phyloP scores from a whole-genome alignment of 2,329 filamentous ascomycete genomes.

The Fusarium multiceps region DNA sequence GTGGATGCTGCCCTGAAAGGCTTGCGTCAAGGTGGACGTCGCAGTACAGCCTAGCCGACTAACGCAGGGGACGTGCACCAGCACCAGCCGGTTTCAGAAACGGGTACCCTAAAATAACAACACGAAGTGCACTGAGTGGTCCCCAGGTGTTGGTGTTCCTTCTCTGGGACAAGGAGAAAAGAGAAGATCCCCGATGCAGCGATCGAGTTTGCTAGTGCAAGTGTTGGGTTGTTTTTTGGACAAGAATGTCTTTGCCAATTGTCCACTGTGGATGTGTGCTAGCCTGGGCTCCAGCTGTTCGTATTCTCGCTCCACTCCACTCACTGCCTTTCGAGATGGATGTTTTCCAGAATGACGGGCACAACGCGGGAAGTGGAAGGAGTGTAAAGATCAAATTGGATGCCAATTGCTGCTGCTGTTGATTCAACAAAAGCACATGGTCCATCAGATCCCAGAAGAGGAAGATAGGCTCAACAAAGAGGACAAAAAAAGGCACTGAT shows the following conservation, averaged over 20 bases:
- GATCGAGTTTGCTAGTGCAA: slow-evolving; percentile 44
- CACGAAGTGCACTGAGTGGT: slow-evolving; percentile 23
- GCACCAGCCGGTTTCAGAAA: slow-evolving; percentile 34
- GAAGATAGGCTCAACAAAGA: slow-evolving; percentile 6
- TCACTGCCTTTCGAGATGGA: background rate
- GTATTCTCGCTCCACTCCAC: slow-evolving; percentile 7
- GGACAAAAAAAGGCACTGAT: slow-evolving; percentile 19
- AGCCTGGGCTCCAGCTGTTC: background rate
- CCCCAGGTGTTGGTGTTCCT: slow-evolving; percentile 1
- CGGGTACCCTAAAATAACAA: slow-evolving; percentile 41
- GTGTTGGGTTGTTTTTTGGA: slow-evolving; percentile 23
- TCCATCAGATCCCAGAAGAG: slow-evolving; percentile 1
- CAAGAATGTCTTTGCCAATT: slow-evolving; percentile 10
- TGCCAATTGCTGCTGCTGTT: background rate
- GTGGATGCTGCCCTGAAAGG: slow-evolving; percentile 13
- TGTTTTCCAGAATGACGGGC: slow-evolving; percentile 13
- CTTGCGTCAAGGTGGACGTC: slow-evolving; percentile 31
- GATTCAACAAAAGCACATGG: slow-evolving; percentile 27
- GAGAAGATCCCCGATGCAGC: slow-evolving; percentile 33
- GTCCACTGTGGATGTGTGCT: slow-evolving; percentile 11
- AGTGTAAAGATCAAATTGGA: slow-evolving; percentile 21
- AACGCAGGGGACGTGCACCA: slow-evolving; percentile 39
- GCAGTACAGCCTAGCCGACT: slow-evolving; percentile 29
- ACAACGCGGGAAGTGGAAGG: background rate
- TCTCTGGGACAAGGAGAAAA: slow-evolving; percentile 15